Conservation (phyloP, 2,329 filamentous ascomycete genomes). For the Thelonectria olida region DNA sequence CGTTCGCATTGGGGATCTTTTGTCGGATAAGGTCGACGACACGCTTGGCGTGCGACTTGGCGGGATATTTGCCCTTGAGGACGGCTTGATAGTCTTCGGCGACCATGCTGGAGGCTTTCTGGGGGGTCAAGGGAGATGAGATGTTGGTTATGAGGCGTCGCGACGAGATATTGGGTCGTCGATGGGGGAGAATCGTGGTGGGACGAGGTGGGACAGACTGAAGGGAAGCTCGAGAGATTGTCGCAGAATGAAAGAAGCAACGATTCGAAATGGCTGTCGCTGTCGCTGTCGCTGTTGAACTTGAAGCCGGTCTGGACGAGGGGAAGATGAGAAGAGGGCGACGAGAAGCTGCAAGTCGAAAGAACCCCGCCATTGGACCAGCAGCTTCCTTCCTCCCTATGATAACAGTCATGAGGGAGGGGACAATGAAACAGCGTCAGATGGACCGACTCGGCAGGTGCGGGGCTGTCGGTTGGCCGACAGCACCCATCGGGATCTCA, state of each 20-base stretch:
- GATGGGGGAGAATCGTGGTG: neutral
- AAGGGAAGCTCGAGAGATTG: neutral
- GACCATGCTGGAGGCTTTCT: conserved; percentile 42
- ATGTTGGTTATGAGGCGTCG: conserved; percentile 8
- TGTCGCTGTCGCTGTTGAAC: neutral
- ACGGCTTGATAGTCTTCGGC: conserved; percentile 59
- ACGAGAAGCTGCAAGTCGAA: conserved; percentile 5
- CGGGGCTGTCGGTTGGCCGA: conserved; percentile 9
- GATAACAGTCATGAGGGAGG: conserved; percentile 25
- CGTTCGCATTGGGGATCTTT: conserved; percentile 69
- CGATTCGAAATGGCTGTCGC: neutral
- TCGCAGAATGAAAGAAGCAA: neutral
- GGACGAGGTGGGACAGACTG: neutral
- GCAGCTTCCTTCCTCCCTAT: conserved; percentile 29
- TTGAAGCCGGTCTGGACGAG: neutral
- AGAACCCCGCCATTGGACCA: conserved; percentile 20
- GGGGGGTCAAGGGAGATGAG: neutral
- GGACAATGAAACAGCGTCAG: neutral
- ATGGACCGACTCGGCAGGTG: neutral
- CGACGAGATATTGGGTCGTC: neutral
- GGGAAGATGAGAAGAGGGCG: neutral
- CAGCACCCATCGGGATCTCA: neutral
- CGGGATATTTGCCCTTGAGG: conserved; percentile 76
- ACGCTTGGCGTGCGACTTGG: conserved; percentile 84
- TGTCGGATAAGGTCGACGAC: conserved; percentile 82